Conservation (phyloP, 1,139 yeast species). For the Torulaspora pretoriensis region DNA sequence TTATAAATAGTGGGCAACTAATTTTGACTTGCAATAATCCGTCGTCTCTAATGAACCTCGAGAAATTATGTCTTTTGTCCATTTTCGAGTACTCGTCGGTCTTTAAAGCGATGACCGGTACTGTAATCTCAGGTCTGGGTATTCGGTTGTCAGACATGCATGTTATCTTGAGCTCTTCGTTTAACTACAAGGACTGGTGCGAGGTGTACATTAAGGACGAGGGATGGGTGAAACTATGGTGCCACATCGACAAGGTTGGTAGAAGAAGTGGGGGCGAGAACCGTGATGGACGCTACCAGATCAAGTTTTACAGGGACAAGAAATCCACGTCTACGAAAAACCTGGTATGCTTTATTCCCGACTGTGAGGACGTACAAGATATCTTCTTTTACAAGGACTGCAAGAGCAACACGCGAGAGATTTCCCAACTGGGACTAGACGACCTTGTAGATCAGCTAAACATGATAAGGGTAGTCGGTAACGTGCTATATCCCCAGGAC, state of each 20-base stretch:
- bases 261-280: constrained; percentile 13
- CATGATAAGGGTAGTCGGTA: constrained; percentile 24
- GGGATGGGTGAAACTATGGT: constrained; percentile 36
- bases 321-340: constrained; percentile 24
- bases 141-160: constrained; percentile 31
- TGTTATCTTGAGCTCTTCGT: constrained; percentile 28
- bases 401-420: neutral
- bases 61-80: constrained; percentile 21
- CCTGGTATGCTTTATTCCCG: constrained; percentile 30
- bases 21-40: constrained; percentile 11
- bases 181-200: constrained; percentile 36
- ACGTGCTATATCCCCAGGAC: constrained; percentile 17
- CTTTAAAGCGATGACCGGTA: constrained; percentile 32
- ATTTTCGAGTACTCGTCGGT: constrained; percentile 29
- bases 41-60: constrained; percentile 11
- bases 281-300: constrained; percentile 26
- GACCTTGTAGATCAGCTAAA: constrained; percentile 18
- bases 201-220: constrained; percentile 29
- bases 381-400: constrained; percentile 25
- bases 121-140: constrained; percentile 30
- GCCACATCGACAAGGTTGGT: constrained; percentile 30
- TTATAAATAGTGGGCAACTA: constrained; percentile 14
- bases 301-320: constrained; percentile 32
- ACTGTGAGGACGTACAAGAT: constrained; percentile 29
- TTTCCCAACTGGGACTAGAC: constrained; percentile 4